These are phyloP conservation scores for Ganoderma boninense DNA, from an alignment of 1,284 basidiomycete genomes.

Conservation along the genomic window DNA sequence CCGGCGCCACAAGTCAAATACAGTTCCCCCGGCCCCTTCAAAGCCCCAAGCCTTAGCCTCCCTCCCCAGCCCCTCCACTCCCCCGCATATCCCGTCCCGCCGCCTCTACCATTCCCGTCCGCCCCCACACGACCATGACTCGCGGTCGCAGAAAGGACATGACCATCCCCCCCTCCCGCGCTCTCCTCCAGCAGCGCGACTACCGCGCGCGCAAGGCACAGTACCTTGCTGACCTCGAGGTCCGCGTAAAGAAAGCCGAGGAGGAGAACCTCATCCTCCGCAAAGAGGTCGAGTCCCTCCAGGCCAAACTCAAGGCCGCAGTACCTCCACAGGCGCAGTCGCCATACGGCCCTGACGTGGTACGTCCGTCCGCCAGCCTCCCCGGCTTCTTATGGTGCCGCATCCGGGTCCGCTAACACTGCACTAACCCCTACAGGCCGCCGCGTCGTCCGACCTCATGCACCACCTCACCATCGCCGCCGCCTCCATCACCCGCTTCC, in stretches of 20 bases:
- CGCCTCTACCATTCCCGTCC: neutral
- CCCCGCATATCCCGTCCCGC: conserved; percentile 4
- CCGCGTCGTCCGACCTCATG: conserved; percentile 60
- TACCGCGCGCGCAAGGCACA: conserved; percentile 69
- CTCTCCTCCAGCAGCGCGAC: conserved; percentile 64
- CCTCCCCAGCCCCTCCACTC: conserved; percentile 13
- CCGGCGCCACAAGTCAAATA: conserved; percentile 33
- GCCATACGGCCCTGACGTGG: conserved; percentile 50
- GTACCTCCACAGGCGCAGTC: conserved; percentile 24
- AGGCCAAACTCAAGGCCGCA: conserved; percentile 31
- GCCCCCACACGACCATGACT: conserved; percentile 51
- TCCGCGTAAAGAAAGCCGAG: conserved; percentile 58
- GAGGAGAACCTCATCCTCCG: conserved; percentile 61
- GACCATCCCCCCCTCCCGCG: conserved; percentile 53
- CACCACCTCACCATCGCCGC: conserved; percentile 54
- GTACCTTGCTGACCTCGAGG: conserved; percentile 64
- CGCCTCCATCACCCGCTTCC: conserved; percentile 53
- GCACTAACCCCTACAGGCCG: conserved; percentile 44
- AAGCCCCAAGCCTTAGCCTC: conserved; percentile 22
- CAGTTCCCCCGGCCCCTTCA: conserved; percentile 27
- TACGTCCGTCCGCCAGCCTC: conserved; percentile 37
- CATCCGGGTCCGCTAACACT: neutral
- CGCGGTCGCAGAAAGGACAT: conserved; percentile 71
- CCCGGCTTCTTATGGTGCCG: neutral
- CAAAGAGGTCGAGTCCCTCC: conserved; percentile 52